A percentile compares a stretch with the other conserved stretches of the same genome.
These are phyloP conservation scores for Casaregolazyma suthepensis DNA, from an alignment of 1,139 yeast species.

Conservation along the genomic window DNA sequence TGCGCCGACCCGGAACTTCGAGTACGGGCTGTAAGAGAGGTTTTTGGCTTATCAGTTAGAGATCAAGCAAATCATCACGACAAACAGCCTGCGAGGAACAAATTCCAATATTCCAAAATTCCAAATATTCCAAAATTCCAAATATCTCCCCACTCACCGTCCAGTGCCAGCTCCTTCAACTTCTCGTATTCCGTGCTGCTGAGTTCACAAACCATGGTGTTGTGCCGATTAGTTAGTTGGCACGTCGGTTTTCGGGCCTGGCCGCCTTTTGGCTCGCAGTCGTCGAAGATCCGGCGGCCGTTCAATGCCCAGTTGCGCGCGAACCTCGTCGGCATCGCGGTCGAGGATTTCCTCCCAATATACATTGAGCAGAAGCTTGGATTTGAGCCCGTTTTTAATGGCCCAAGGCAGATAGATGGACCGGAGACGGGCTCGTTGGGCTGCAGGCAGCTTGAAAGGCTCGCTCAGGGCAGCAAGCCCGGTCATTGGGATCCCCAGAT, in stretches of 20 bases:
- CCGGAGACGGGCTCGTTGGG: slow-evolving; percentile 43
- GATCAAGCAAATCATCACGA: too few species aligned
- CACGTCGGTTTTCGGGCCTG: neutral
- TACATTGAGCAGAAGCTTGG: slow-evolving; percentile 76
- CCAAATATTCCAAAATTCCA: neutral
- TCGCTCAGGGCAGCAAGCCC: slow-evolving; percentile 87
- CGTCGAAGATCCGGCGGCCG: slow-evolving; percentile 74
- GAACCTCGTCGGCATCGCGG: slow-evolving; percentile 63
- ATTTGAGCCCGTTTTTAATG: slow-evolving; percentile 59
- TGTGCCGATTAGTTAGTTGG: neutral
- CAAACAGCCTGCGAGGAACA: too few species aligned
- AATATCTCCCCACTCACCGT: slow-evolving; percentile 10
- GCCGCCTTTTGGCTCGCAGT: slow-evolving; percentile 38
- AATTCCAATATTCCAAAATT: too few species aligned
- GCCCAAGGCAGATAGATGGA: slow-evolving; percentile 89
- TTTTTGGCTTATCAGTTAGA: slow-evolving; percentile 25
- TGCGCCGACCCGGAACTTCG: slow-evolving; percentile 85
- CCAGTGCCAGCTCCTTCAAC: slow-evolving; percentile 13
- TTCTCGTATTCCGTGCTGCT: slow-evolving; percentile 12
- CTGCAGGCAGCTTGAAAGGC: slow-evolving; percentile 61
- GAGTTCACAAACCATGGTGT: neutral
- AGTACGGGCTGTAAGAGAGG: slow-evolving; percentile 70
- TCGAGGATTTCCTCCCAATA: slow-evolving; percentile 89
- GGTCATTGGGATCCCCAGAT: slow-evolving; percentile 93
- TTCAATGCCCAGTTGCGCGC: slow-evolving; percentile 63